These are phyloP conservation scores for Tuctoria greenei DNA, from an alignment of 176 grass and related monocot genomes.

Conservation along the genomic window DNA sequence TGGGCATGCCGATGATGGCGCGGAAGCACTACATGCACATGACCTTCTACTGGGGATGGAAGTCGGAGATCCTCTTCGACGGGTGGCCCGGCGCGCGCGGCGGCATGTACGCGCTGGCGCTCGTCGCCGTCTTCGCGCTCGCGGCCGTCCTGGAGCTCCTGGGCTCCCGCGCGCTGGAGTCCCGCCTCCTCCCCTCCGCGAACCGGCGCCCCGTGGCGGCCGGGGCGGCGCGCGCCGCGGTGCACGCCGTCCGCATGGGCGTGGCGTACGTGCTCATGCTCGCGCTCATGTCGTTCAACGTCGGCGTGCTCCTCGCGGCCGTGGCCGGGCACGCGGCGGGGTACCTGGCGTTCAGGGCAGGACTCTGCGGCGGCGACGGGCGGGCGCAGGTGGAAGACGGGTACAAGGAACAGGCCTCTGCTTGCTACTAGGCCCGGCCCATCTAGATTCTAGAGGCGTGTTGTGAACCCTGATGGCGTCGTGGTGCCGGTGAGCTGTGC, in stretches of 20 bases:
- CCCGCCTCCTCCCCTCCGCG: conserved; percentile 7
- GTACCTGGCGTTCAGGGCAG: conserved; percentile 51
- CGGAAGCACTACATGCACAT: conserved; percentile 62
- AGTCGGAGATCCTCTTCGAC: conserved; percentile 75
- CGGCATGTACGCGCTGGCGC: conserved; percentile 78
- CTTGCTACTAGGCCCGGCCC: conserved; percentile 10
- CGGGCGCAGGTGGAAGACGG: conserved; percentile 33
- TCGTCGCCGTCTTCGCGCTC: conserved; percentile 46
- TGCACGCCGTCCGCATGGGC: conserved; percentile 57
- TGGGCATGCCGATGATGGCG: neutral
- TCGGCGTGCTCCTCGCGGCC: conserved; percentile 57
- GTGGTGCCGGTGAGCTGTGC: neutral
- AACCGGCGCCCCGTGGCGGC: neutral
- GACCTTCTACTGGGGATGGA: conserved; percentile 92
- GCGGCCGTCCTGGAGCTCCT: conserved; percentile 61
- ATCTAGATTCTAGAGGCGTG: too few relatives aligned
- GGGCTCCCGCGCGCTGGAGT: conserved; percentile 30
- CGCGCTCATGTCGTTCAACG: conserved; percentile 96
- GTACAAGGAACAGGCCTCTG: neutral
- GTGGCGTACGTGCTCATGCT: conserved; percentile 79
- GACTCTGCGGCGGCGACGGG: conserved; percentile 34
- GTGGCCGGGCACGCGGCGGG: conserved; percentile 55
- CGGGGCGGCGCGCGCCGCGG: conserved; percentile 29
- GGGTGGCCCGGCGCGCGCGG: conserved; percentile 63
- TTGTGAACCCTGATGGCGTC: neutral